Evolutionary conservation across 495 filamentous ascomycete genomes (phyloP).

Genomic region (Hyaloscypha finlandica): DNA sequence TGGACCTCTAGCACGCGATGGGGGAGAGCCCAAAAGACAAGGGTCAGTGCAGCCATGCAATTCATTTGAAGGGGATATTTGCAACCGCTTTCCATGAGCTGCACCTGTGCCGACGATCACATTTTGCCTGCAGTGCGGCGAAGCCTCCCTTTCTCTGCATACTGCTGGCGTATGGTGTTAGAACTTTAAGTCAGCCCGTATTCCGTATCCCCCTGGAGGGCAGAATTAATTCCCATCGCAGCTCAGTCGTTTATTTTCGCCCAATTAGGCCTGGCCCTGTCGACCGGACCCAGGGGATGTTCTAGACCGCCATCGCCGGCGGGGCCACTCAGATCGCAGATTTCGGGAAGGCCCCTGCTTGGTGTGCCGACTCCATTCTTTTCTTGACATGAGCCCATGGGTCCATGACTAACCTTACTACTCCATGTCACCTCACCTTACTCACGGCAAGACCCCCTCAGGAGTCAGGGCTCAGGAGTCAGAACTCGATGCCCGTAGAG

Average conservation of each 20-base stretch:
- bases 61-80: not conserved
- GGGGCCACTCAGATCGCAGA: not conserved
- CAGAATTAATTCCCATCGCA: not conserved
- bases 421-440: not conserved
- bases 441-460: not conserved
- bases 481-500: not conserved
- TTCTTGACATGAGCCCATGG: no score
- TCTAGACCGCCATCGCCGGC: constrained; percentile 7
- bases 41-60: not conserved
- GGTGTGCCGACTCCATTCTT: not conserved
- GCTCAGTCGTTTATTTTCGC: constrained; percentile 18
- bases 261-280: constrained; percentile 9
- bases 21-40: not conserved
- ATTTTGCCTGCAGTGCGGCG: no score
- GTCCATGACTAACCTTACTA: not conserved
- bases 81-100: not conserved
- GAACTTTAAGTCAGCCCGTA: no score
- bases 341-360: not conserved
- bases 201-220: no score
- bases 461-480: not conserved
- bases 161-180: no score
- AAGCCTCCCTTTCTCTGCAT: not conserved
- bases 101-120: no score
- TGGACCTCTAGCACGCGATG: no score
- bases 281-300: not conserved